phyloP scores from a whole-genome alignment of 495 filamentous ascomycete species.

The Penicillium fimorum region DNA sequence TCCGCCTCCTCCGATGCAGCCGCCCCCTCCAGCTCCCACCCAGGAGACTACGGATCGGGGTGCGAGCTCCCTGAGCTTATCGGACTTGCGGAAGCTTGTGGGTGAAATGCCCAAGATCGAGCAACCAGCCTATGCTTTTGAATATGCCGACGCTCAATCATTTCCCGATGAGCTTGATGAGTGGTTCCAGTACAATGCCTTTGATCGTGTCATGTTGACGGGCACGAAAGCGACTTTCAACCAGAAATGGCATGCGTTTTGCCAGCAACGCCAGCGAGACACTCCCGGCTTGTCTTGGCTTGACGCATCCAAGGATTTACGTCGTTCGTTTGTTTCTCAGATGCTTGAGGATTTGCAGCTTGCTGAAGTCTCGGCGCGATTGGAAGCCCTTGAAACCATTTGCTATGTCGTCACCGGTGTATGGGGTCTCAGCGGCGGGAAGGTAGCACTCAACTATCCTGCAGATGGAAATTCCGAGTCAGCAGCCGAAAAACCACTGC shows the following conservation, averaged over 20 bases:
- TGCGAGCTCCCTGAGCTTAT: slow-evolving; percentile 76
- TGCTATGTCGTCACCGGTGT: slow-evolving; percentile 74
- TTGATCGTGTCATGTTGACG: slow-evolving; percentile 65
- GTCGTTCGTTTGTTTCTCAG: slow-evolving; percentile 44
- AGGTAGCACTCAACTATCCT: slow-evolving; percentile 29
- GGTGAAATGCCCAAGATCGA: slow-evolving; percentile 76
- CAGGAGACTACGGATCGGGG: slow-evolving; percentile 46
- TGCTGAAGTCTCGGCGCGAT: slow-evolving; percentile 51
- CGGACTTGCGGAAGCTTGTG: slow-evolving; percentile 77
- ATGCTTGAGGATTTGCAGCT: slow-evolving; percentile 43
- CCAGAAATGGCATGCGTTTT: slow-evolving; percentile 57
- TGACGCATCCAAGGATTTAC: slow-evolving; percentile 43
- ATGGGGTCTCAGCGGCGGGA: slow-evolving; percentile 72
- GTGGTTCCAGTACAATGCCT: slow-evolving; percentile 90
- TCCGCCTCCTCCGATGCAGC: slow-evolving; percentile 59
- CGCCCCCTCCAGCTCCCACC: slow-evolving; percentile 55
- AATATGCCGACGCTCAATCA: slow-evolving; percentile 77
- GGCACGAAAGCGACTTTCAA: slow-evolving; percentile 71
- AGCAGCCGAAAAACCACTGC: slow-evolving; percentile 40
- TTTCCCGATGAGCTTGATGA: slow-evolving; percentile 90
- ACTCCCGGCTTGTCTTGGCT: slow-evolving; percentile 47
- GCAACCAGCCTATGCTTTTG: slow-evolving; percentile 87
- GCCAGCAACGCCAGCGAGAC: slow-evolving; percentile 33
- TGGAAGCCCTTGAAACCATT: slow-evolving; percentile 69
- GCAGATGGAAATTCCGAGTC: slow-evolving; percentile 23